Evolutionary conservation across 768 basidiomycete species (phyloP).

Genomic region (Sporobolomyces roseus): DNA sequence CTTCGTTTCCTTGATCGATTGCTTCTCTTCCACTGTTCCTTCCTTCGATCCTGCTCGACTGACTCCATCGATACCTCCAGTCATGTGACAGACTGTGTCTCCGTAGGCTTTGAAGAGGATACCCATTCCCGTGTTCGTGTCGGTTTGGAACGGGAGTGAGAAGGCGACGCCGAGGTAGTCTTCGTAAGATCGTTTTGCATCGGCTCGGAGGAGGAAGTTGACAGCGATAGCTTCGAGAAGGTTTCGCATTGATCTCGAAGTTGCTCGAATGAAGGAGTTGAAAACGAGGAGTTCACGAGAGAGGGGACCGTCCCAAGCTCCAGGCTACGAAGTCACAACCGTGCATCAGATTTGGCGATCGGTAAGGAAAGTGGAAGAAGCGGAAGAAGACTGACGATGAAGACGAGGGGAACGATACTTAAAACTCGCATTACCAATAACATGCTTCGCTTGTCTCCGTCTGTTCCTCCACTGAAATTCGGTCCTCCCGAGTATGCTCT

Average conservation of each 20-base stretch:
- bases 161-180: slow-evolving; percentile 88
- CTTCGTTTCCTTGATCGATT: slow-evolving; percentile 72
- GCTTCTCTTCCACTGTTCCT: slow-evolving; percentile 57
- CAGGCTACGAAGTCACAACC: slow-evolving; percentile 56
- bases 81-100: slow-evolving; percentile 41
- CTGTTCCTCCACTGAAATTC: slow-evolving; percentile 51
- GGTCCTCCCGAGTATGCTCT: slow-evolving; percentile 37
- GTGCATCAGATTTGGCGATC: neutral
- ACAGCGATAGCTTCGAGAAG: slow-evolving; percentile 84
- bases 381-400: slow-evolving; percentile 62
- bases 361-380: neutral
- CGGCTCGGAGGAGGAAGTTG: slow-evolving; percentile 86
- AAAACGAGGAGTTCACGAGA: slow-evolving; percentile 95
- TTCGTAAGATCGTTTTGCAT: slow-evolving; percentile 79
- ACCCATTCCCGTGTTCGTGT: slow-evolving; percentile 97
- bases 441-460: slow-evolving; percentile 66
- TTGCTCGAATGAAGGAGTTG: slow-evolving; percentile 91
- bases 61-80: slow-evolving; percentile 33
- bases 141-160: slow-evolving; percentile 87
- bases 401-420: slow-evolving; percentile 89
- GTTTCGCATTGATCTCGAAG: slow-evolving; percentile 83
- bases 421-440: slow-evolving; percentile 92
- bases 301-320: slow-evolving; percentile 91
- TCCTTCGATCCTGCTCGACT: slow-evolving; percentile 6
- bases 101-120: slow-evolving; percentile 79